These are phyloP conservation scores for Ophiocordyceps camponoti-rufipedis DNA, from an alignment of 2,329 filamentous ascomycete genomes.

Conservation along the genomic window DNA sequence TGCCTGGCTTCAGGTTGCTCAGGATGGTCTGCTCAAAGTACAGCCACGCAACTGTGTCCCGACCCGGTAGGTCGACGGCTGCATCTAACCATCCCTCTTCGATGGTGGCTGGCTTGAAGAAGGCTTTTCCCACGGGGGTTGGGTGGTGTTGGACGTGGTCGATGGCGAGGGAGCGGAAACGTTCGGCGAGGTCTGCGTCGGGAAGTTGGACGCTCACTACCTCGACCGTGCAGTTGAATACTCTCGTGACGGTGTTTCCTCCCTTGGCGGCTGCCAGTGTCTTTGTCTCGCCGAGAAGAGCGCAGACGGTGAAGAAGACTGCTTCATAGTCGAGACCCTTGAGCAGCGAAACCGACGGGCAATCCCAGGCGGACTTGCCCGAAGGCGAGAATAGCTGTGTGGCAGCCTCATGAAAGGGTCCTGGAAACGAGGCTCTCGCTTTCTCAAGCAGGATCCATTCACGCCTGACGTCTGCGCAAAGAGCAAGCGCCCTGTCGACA, in stretches of 20 bases:
- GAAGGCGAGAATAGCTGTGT: conserved; percentile 40
- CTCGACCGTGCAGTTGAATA: conserved; percentile 40
- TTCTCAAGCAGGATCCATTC: conserved; percentile 46
- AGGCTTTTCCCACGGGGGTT: conserved; percentile 24
- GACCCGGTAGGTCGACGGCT: conserved; percentile 3
- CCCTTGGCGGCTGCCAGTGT: conserved; percentile 11
- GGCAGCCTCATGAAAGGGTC: conserved; percentile 63
- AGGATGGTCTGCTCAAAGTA: conserved; percentile 46
- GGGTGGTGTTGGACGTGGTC: conserved; percentile 14
- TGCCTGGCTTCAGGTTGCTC: conserved; percentile 38
- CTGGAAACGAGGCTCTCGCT: conserved; percentile 41
- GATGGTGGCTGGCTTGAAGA: conserved; percentile 24
- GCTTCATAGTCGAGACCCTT: conserved; percentile 22
- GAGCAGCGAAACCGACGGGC: conserved; percentile 11
- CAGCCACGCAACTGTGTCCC: conserved; percentile 22
- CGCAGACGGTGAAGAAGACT: conserved; percentile 25
- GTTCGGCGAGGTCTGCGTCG: conserved; percentile 17
- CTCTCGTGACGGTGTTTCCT: conserved; percentile 12
- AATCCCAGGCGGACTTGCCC: conserved; percentile 12
- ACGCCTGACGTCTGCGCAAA: conserved; percentile 47
- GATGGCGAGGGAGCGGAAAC: conserved; percentile 24
- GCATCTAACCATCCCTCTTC: conserved; percentile 27
- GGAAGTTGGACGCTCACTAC: conserved; percentile 33
- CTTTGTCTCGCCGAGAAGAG: conserved; percentile 16
- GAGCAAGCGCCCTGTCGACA: conserved; percentile 41